These are phyloP conservation scores for Pyricularia pennisetigena DNA, from an alignment of 2,329 filamentous ascomycete species.

Conservation along the genomic window DNA sequence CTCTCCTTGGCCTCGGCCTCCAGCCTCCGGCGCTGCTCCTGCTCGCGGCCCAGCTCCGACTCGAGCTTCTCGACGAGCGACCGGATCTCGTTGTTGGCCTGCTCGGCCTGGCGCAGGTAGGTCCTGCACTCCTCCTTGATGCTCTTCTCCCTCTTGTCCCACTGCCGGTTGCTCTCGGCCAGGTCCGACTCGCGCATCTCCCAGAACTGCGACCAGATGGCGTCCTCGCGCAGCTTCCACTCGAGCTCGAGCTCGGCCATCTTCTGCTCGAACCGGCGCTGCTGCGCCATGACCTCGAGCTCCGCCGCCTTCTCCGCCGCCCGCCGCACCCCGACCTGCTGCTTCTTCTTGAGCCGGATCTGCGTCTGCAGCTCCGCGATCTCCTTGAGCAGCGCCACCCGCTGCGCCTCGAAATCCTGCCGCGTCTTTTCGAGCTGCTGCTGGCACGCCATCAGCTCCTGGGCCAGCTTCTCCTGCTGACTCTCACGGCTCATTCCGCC, in stretches of 20 bases:
- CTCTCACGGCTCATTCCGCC: neutral
- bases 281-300: neutral
- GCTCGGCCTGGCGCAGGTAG: neutral
- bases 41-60: neutral
- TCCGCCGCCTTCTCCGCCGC: neutral
- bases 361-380: neutral
- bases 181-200: neutral
- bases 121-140: neutral
- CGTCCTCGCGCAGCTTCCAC: neutral
- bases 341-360: neutral
- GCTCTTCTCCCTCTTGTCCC: neutral
- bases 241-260: neutral
- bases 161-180: neutral
- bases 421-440: neutral
- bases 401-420: neutral
- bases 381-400: neutral
- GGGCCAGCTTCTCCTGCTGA: neutral
- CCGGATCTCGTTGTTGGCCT: neutral
- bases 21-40: neutral
- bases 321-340: neutral
- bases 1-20: neutral
- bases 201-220: neutral
- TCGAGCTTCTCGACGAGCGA: neutral
- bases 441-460: neutral
- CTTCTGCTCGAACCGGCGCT: neutral